Conservation (phyloP, 345 rosid species). For the Theobroma cacao region DNA sequence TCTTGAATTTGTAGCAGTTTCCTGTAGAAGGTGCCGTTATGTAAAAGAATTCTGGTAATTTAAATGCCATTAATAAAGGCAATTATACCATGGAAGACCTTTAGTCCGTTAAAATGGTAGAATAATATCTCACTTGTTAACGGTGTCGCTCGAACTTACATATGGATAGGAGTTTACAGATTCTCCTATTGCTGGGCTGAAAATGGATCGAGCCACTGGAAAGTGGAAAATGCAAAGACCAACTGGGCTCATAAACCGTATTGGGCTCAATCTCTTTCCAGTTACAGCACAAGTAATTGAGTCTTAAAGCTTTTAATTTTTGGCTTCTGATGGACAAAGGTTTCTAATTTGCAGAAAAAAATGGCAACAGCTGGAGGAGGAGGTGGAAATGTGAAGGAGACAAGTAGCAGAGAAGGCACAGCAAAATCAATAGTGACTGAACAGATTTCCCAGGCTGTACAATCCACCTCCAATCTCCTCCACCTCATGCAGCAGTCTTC, state of each 20-base stretch:
- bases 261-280: not conserved
- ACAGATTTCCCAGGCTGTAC: constrained; percentile 74
- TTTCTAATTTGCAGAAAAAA: not conserved
- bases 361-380: constrained; percentile 6
- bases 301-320: not conserved
- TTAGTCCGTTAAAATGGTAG: too few relatives aligned
- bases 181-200: not conserved
- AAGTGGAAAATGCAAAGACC: not conserved
- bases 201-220: not conserved
- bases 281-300: not conserved
- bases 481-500: constrained; percentile 86
- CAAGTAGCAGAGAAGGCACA: constrained; percentile 49
- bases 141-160: too few relatives aligned
- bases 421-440: constrained; percentile 73
- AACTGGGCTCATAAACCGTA: not conserved
- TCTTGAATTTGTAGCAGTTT: not conserved
- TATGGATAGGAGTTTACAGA: too few relatives aligned
- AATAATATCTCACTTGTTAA: too few relatives aligned
- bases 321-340: not conserved
- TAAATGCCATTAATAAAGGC: not conserved
- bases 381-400: constrained; percentile 20
- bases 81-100: not conserved
- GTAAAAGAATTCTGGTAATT: not conserved
- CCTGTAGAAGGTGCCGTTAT: not conserved
- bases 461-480: constrained; percentile 80